Base-by-base conservation (phyloP, 306 rosid genomes). In the Cercis canadensis region DNA sequence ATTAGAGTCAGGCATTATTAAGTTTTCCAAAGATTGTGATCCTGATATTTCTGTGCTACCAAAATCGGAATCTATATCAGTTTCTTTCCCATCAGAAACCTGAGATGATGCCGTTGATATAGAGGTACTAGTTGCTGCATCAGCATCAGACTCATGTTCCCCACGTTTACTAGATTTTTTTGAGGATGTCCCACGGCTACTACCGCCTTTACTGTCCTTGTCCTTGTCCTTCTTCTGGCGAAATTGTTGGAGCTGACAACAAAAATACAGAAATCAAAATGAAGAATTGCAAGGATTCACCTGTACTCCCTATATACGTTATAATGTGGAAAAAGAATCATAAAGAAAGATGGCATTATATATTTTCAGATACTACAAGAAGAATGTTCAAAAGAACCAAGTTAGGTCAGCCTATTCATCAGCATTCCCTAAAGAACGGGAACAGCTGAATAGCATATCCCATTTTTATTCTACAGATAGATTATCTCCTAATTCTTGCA, bases 171-270 rank as follows among this genome's bases (percentile, higher is more conserved):
- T 71, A 49, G 86, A 73, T 57, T 69, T 83, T 75, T 91, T 89
- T 14, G 88, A 79, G 31, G 97, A 83, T 74, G 83, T 91, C 70
- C 89, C 95, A 3, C 73, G 93, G 77, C 85, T 87, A 63, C 89
- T 84, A 83, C 92, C 82, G 75, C 99, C 87, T 77, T 87, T 86
- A 55, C 15, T 50, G 41, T 90, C 29, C 29, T 24, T 50, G 41
- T 90, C 29, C 29, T 24, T 24, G 29, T 24, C 98, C 87, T 89
- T 94, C 82, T 91, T 94, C 85, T 94, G 94, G 13, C 96, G 97
- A 80, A 21, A 94, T 75, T 91, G 96, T 73, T 89, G 92, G 67
- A 94, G 96, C 97, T 94, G 91, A 66, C 56, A 61, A 77, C 7
- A 54, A 77, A 29, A 51, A 58, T 59, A 75, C 17, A 41, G 67